Evolutionary conservation across 169 alveolate genomes (phyloP).

Genomic region (Amoebophrya sp.): DNA sequence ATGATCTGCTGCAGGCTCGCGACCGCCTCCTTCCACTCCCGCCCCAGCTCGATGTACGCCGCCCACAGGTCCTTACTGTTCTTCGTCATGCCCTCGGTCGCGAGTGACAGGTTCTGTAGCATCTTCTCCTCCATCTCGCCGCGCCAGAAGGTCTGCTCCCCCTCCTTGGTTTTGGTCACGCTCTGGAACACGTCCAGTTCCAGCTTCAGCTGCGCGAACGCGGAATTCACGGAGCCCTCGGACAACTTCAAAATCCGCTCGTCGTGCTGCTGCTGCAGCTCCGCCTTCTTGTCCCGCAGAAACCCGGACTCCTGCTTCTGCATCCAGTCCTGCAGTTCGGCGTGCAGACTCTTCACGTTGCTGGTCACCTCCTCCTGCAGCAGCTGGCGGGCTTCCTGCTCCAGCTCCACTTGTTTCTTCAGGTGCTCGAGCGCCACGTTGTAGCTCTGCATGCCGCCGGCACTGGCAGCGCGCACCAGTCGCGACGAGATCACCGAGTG

Average conservation of each 20-base stretch:
- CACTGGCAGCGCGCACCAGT: not conserved
- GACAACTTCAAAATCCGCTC: not conserved
- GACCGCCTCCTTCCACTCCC: not conserved
- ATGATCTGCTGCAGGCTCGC: not conserved
- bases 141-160: not conserved
- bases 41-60: not conserved
- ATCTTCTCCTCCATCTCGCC: not conserved
- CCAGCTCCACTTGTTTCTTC: not conserved
- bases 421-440: not conserved
- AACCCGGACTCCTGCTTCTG: not conserved
- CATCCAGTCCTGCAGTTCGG: not conserved
- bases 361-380: not conserved
- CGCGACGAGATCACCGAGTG: no score
- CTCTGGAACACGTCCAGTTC: not conserved
- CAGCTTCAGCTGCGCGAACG: not conserved
- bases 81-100: not conserved
- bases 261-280: not conserved
- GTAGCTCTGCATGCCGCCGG: not conserved
- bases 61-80: not conserved
- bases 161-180: not conserved
- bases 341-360: not conserved
- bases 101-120: not conserved
- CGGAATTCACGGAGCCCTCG: not conserved
- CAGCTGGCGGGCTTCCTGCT: not conserved
- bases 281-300: not conserved